Evolutionary conservation across 2,329 filamentous ascomycete species (phyloP).

Genomic region (Cercospora sp.): DNA sequence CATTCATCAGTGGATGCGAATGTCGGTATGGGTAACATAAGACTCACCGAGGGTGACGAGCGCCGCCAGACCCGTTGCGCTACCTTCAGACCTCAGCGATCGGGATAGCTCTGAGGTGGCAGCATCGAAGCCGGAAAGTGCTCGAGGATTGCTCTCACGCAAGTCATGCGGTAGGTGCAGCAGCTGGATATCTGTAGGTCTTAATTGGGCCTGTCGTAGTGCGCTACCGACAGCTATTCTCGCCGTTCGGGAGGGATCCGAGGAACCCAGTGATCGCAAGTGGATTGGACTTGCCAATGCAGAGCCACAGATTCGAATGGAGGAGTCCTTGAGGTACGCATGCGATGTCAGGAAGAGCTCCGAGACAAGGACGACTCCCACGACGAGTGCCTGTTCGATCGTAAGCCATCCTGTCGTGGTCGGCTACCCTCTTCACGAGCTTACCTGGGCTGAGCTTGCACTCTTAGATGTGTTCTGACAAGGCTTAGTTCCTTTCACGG

Average conservation of each 20-base stretch:
- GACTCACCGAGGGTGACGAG: constrained; percentile 27
- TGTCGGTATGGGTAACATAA: neutral
- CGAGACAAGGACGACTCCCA: constrained; percentile 31
- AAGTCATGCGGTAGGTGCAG: constrained; percentile 16
- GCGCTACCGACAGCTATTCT: constrained; percentile 20
- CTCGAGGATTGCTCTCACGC: constrained; percentile 13
- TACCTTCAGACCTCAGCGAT: constrained; percentile 3
- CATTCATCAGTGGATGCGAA: neutral
- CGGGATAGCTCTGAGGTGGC: constrained; percentile 6
- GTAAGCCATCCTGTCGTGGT: constrained; percentile 12
- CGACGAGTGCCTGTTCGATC: constrained; percentile 16
- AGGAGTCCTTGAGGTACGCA: constrained; percentile 33
- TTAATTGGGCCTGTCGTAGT: constrained; percentile 22
- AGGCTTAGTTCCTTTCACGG: neutral
- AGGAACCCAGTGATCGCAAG: constrained; percentile 15
- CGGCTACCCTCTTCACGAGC: neutral
- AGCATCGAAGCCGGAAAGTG: constrained; percentile 11
- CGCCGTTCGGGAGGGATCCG: constrained; percentile 17
- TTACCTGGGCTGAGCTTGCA: neutral
- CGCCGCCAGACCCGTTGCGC: constrained; percentile 22
- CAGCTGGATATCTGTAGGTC: constrained; percentile 27
- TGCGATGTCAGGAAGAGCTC: constrained; percentile 32
- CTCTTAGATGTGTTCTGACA: constrained; percentile 1
- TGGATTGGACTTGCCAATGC: constrained; percentile 17
- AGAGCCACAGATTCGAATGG: constrained; percentile 26